A percentile compares a stretch with the other conserved stretches of the same genome.
These are phyloP conservation scores for Paraurostyla sp. DNA, from an alignment of 73 alveolate genomes.

Conservation along the genomic window DNA sequence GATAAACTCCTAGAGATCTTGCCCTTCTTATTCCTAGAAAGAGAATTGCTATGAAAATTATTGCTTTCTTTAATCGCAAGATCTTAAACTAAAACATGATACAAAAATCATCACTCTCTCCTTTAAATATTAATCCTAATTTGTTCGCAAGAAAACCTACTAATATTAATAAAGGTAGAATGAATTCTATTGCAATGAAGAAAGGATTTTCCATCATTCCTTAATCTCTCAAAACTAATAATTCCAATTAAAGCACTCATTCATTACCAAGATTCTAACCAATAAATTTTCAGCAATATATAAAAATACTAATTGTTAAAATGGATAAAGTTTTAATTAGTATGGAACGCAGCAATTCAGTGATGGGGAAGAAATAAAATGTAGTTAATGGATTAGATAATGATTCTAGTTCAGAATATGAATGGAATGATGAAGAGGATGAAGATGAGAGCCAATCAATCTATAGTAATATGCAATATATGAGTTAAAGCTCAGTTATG, in stretches of 20 bases:
- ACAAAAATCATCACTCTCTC: neutral
- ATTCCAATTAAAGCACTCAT: too few relatives aligned
- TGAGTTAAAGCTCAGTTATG: neutral
- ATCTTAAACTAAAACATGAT: neutral
- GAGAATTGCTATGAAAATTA: conserved; percentile 8
- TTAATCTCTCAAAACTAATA: too few relatives aligned
- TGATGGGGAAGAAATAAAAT: conserved; percentile 1
- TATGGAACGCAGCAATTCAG: conserved; percentile 23
- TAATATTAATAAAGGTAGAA: too few relatives aligned
- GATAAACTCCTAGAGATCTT: conserved; percentile 28
- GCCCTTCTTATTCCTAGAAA: conserved; percentile 26
- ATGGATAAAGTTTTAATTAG: conserved; percentile 19
- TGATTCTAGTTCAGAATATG: too few relatives aligned
- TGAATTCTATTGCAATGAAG: too few relatives aligned
- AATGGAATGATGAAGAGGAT: neutral
- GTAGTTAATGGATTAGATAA: neutral
- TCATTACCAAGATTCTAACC: neutral
- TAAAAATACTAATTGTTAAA: neutral
- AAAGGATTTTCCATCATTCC: too few relatives aligned
- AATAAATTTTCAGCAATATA: neutral
- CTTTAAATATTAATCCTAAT: too few relatives aligned
- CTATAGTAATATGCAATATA: neutral
- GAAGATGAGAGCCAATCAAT: conserved; percentile 27
- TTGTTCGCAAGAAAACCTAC: too few relatives aligned
- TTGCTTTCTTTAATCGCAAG: neutral